Conservation (phyloP, 139 green algal genomes). For the Zygnema cylindricum region DNA sequence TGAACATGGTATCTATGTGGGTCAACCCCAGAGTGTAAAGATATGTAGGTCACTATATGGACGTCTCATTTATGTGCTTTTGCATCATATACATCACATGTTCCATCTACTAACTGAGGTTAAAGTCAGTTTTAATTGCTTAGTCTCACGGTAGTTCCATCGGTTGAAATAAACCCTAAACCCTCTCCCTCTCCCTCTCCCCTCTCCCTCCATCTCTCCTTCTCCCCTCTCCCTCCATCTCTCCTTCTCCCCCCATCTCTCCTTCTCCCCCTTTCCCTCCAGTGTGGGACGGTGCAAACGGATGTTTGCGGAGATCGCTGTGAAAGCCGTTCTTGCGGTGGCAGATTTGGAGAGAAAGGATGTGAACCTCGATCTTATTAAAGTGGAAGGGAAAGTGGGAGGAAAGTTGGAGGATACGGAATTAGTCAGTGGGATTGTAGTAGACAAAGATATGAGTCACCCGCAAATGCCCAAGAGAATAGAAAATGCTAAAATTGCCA, state of each 20-base stretch:
- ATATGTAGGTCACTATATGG: too few relatives aligned
- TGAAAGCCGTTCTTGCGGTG: conserved; percentile 94
- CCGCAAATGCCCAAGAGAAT: conserved; percentile 88
- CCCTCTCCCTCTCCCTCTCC: too few relatives aligned
- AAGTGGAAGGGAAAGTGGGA: conserved; percentile 97
- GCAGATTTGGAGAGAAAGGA: conserved; percentile 92
- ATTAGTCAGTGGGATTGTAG: conserved; percentile 92
- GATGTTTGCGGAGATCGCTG: conserved; percentile 96
- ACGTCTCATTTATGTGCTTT: too few relatives aligned
- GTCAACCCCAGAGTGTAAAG: too few relatives aligned
- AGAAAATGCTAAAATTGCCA: conserved; percentile 93
- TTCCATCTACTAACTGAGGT: too few relatives aligned
- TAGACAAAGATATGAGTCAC: conserved; percentile 99
- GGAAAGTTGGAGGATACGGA: conserved; percentile 93
- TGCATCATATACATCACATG: too few relatives aligned
- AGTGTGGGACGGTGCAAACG: conserved; percentile 94
- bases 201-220: background rate
- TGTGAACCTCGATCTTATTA: conserved; percentile 99
- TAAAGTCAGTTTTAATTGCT: too few relatives aligned
- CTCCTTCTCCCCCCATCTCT: too few relatives aligned
- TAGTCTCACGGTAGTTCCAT: background rate
- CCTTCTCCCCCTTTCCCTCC: conserved; percentile 7
- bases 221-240: background rate
- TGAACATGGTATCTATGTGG: too few relatives aligned
- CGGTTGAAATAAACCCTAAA: background rate